Evolutionary conservation across 164 flowering plant species (phyloP), one percentile per base, ranked within the genome.

Genomic region (Nymphaea thermarum): DNA sequence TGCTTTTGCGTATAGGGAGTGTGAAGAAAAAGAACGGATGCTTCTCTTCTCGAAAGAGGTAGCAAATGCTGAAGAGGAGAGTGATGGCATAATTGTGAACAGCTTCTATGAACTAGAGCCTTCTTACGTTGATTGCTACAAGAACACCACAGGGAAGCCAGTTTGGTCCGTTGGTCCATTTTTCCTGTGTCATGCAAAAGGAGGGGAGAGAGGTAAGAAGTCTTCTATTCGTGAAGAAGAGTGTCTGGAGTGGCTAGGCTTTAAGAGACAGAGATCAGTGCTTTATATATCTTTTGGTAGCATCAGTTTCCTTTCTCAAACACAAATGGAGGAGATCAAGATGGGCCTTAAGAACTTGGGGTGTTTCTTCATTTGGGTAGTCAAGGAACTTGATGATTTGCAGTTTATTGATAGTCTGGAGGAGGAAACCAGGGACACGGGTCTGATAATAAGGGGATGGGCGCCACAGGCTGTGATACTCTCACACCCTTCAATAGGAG

Each of bases 401-500:
- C 7, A 15, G 68, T 18, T 81, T 45, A 79, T 72, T 12, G 71
- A 73, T 16, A 75, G 77, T 2, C 73, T 80, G 8, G 79, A 77
- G 60, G 74, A 69, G 66, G 68, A 79, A 57, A 59, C 61, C 11
- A 25, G 65, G 43, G 78, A 62, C 3, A 77, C 66, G 44, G 80
- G 81, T 16, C 44, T 75, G 43, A 67, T 81, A 0, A 72, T 81
- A 51, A 77, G 63, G 44, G 82, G 76, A 5, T 81, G 84, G 84
- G 82, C 82, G 2, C 84, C 84, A 2, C 84, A 81, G 60, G 47
- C 74, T 60, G 12, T 67, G 42, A 76, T 81, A 45, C 78, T 81
- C 4, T 74, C 69, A 4, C 79, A 81, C 61, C 63, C 55, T 7
- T 72, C 84, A 2, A 43, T 76, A 2, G 82, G 79, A 36, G 82